Evolutionary conservation across 2,329 filamentous ascomycete species (phyloP).

Genomic region (Fusarium burgessii): DNA sequence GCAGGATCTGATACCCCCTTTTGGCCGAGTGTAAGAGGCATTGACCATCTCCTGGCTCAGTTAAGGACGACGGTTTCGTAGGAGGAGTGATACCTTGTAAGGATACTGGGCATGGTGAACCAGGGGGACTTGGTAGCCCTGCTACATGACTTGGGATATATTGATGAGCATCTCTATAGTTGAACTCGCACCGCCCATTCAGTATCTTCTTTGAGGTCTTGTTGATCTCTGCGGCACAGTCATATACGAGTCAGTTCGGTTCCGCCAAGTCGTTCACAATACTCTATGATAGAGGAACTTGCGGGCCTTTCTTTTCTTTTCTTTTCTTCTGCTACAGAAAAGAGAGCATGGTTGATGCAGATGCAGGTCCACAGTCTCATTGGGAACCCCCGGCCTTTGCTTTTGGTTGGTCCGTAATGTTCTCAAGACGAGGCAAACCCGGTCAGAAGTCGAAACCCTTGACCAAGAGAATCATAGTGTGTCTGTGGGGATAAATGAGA

Average conservation of each 20-base stretch:
- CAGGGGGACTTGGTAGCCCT: not conserved
- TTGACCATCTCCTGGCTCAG: slow-evolving; percentile 19
- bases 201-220: not conserved
- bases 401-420: not conserved
- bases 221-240: not conserved
- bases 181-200: not conserved
- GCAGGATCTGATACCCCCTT: slow-evolving; percentile 11
- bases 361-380: slow-evolving; percentile 20
- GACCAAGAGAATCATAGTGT: not conserved
- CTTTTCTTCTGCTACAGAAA: not conserved
- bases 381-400: not conserved
- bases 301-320: not conserved
- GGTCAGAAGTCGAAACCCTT: slow-evolving; percentile 6
- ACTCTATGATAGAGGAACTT: not conserved
- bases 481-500: not conserved
- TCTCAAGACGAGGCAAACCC: not conserved
- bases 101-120: slow-evolving; percentile 6
- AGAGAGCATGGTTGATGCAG: slow-evolving; percentile 3
- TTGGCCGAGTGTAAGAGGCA: slow-evolving; percentile 12
- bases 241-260: not conserved
- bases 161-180: not conserved
- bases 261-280: not conserved
- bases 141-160: slow-evolving; percentile 2
- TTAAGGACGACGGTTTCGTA: not conserved
- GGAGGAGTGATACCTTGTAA: slow-evolving; percentile 4